Evolutionary conservation across 768 basidiomycete genomes (phyloP).

Genomic region (Kwoniella mangroviensis): DNA sequence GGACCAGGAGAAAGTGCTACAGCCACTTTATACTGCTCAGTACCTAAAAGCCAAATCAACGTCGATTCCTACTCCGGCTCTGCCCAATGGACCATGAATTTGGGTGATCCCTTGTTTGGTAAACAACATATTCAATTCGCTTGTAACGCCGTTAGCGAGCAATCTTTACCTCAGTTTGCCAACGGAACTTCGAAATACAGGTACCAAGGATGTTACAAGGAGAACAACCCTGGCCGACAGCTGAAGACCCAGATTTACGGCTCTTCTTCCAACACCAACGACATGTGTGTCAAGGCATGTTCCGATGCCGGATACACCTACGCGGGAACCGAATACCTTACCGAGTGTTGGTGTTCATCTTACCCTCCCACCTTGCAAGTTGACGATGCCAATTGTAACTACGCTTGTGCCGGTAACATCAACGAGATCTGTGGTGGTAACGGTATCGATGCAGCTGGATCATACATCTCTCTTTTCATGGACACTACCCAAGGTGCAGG

Average conservation of each 20-base stretch:
- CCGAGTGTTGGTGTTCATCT: conserved; percentile 45
- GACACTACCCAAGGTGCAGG: neutral
- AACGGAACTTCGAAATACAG: conserved; percentile 15
- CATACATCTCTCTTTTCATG: conserved; percentile 24
- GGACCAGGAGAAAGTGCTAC: conserved; percentile 22
- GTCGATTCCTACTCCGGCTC: conserved; percentile 17
- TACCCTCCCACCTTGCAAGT: conserved; percentile 12
- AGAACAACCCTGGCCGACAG: conserved; percentile 23
- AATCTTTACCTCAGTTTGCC: conserved; percentile 7
- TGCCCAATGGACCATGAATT: conserved; percentile 21
- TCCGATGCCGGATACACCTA: conserved; percentile 45
- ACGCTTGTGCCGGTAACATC: conserved; percentile 37
- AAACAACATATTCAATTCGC: conserved; percentile 23
- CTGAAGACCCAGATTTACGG: conserved; percentile 17
- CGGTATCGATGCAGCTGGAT: conserved; percentile 10
- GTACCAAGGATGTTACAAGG: conserved; percentile 23
- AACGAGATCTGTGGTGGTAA: conserved; percentile 30
- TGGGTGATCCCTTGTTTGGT: conserved; percentile 21
- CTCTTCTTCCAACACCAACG: conserved; percentile 43
- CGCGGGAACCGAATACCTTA: conserved; percentile 56
- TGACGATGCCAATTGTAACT: conserved; percentile 28
- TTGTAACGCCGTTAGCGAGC: conserved; percentile 20
- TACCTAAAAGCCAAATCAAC: conserved; percentile 22
- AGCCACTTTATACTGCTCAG: conserved; percentile 22
- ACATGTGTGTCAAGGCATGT: conserved; percentile 53